These are phyloP conservation scores for Citrullus mucosospermus DNA, from an alignment of 306 rosid species.

Conservation along the genomic window DNA sequence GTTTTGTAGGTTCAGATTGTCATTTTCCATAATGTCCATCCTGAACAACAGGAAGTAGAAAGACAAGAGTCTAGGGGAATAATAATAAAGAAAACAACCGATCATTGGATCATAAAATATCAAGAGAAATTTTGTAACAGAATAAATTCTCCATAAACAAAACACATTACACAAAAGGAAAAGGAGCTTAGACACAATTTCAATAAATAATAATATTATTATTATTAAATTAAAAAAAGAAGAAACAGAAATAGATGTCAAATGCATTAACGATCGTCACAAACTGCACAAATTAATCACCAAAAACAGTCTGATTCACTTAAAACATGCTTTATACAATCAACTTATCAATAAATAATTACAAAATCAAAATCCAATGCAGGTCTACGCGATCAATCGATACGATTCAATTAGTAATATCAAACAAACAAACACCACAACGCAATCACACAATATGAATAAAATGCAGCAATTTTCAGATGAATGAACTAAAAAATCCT, in stretches of 20 bases:
- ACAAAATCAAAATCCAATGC: neutral
- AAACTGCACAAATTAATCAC: neutral
- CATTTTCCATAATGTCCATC: slow-evolving; percentile 12
- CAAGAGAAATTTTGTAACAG: neutral
- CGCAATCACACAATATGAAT: neutral
- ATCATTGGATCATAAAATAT: neutral
- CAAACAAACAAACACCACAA: neutral
- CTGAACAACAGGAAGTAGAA: neutral
- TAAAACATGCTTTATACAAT: neutral
- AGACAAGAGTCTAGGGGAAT: neutral
- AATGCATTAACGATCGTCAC: neutral
- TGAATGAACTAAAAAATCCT: neutral
- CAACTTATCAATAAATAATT: neutral
- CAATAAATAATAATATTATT: neutral
- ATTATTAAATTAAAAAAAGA: neutral
- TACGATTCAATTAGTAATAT: neutral
- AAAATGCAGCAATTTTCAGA: neutral
- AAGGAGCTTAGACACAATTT: neutral
- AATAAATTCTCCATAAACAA: neutral
- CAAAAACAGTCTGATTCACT: neutral
- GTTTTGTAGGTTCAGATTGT: slow-evolving; percentile 4
- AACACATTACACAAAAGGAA: neutral
- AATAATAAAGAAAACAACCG: neutral
- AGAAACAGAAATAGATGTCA: neutral
- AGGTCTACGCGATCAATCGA: neutral